Evolutionary conservation across 768 basidiomycete genomes (phyloP).

Genomic region (Tubosaeta brunneosetosa): DNA sequence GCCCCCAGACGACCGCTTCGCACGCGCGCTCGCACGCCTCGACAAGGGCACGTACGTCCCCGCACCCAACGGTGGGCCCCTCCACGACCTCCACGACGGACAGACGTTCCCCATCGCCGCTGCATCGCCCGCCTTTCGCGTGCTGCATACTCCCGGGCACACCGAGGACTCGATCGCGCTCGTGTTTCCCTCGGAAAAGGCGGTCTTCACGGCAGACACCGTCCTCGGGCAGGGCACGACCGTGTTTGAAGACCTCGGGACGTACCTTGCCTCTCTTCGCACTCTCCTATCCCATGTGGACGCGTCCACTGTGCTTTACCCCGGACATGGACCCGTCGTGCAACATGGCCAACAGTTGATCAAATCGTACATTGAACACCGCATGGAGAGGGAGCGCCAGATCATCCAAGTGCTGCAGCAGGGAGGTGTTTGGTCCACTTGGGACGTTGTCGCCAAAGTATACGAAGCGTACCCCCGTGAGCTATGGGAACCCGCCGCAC

Average conservation of each 20-base stretch:
- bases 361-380: conserved; percentile 70
- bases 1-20: conserved; percentile 25
- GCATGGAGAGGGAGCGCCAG: conserved; percentile 76
- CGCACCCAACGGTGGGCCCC: conserved; percentile 35
- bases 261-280: conserved; percentile 63
- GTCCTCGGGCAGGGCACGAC: conserved; percentile 88
- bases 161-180: conserved; percentile 82
- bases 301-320: conserved; percentile 61
- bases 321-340: conserved; percentile 84
- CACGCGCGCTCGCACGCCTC: conserved; percentile 38
- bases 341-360: conserved; percentile 57
- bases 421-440: conserved; percentile 48
- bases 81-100: conserved; percentile 57
- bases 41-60: conserved; percentile 44
- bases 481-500: conserved; percentile 70
- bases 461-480: conserved; percentile 70
- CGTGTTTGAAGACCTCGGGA: conserved; percentile 77
- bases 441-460: conserved; percentile 58
- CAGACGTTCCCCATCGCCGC: conserved; percentile 44
- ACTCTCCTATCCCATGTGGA: conserved; percentile 45
- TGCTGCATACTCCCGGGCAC: conserved; percentile 88
- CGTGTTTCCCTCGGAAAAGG: conserved; percentile 60
- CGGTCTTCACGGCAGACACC: conserved; percentile 87
- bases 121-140: conserved; percentile 38
- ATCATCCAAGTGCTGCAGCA: conserved; percentile 51